Evolutionary conservation across 2,329 filamentous ascomycete species (phyloP), one percentile per base, ranked within the genome.

Genomic region (Cercospora citrullina): DNA sequence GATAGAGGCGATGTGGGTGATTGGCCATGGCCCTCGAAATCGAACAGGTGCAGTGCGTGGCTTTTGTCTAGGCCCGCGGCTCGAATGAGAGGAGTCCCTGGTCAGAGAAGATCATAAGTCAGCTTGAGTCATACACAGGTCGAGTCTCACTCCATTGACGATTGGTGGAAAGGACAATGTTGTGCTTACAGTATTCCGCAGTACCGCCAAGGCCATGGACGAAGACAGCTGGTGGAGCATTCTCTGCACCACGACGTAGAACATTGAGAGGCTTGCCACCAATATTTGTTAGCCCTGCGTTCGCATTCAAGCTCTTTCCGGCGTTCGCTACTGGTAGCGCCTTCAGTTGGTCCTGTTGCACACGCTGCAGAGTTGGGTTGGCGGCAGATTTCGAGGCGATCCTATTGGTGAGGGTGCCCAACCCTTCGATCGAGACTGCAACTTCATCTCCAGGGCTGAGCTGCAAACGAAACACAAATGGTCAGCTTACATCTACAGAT

Each of bases 21-120:
- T 6, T 84, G 77, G 0, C 86, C 86, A 68, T 87, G 85, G 2
- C 86, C 86, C 75, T 88, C 86, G 2, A 88, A 77, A 69, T 88
- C 86, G 66, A 83, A 82, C 0, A 86, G 72, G 67, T 72, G 58
- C 60, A 66, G 64, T 8, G 70, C 66, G 59, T 73, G 71, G 18
- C 68, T 61, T 1, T 62, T 55, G 16, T 67, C 45, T 72, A 77
- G 70, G 80, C 65, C 9, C 81, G 76, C 2, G 65, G 71, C 69
- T 0, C 77, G 68, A 28, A 85, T 77, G 6, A 87, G 72, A 0
- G 86, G 84, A 0, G 73, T 75, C 73, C 55, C 55, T 58, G 55
- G 10, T 30, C 6, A 57, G 23, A 18, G n/a, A 26, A 31, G 8
- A 14, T 12, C 18, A 23, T 3, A 14, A 23, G 55, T 58, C 30